Evolutionary conservation across 2,329 filamentous ascomycete genomes (phyloP), one percentile per base, ranked within the genome.

Genomic region (Fusarium nanum): DNA sequence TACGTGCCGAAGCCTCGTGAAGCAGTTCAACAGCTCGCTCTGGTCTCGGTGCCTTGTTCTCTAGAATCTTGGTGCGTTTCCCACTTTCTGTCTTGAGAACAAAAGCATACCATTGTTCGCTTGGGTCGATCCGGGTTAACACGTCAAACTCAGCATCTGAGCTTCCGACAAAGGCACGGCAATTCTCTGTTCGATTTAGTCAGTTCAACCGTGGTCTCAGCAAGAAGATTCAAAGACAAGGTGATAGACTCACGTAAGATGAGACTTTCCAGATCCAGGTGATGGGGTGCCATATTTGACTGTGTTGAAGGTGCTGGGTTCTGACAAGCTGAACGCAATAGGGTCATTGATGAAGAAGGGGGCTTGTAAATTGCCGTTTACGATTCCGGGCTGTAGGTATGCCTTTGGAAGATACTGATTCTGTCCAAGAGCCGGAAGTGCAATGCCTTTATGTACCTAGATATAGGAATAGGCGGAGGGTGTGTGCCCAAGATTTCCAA

Each of bases 1-100:
- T 78, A 44, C 79, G 78, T n/a, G 81, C 80, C 12, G 81, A 80
- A 63, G 77, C 79, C 47, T 70, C 61, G 61, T 82, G 78, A n/a
- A 83, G 79, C 18, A 74, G 61, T 53, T 79, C 76, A 8, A 83
- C 70, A 12, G 81, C 81, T 6, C 76, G 76, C 23, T 75, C 58
- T 10, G 76, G 60, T 18, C 77, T 76, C 18, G 61, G 47, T 9
- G 72, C 78, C 3, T 76, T 68, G 22, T 77, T 79, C n/a, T 77
- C 77, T 12, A 83, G 68, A 16, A 80, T 64, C 20, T 70, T 74
- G 27, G 71, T 70, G 14, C 77, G 77, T 30, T 68, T 67, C 47
- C 73, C 72, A 18, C 46, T 54, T 45, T 76, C 71, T 12, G 66
- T 73, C 63, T 74, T 74, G 50, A 78, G 49, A 37, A 77, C 64